Base-by-base conservation (phyloP, 345 rosid genomes). In the Theobroma cacao region DNA sequence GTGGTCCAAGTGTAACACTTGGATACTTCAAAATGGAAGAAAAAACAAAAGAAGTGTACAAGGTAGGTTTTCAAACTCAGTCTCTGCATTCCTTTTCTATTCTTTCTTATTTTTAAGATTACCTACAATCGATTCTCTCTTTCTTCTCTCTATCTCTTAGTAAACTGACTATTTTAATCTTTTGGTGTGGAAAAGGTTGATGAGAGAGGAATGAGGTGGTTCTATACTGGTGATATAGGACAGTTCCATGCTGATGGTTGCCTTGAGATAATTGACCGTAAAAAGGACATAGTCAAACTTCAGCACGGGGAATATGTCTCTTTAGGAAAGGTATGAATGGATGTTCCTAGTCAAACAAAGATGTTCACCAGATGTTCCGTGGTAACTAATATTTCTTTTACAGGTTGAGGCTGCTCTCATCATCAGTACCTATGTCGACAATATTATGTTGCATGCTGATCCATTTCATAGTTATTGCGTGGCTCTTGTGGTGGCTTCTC, bases 301-400 rank as follows among this genome's bases (percentile, higher is more conserved):
- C 98, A 94, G 84, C 98, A 94, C 15, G 99, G 99, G 33, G 99
- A 97, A 82, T 97, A 97, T 86, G 93, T 97, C 81, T 94, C 99
- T 53, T 82, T 97, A 56, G 99, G 98, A 85, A 97, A 97, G 93
- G 99, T 96, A 84, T 78, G 78, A 75, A 78, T 11, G 18, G 30
- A 40, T 78, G 33, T 72, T 77, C 41, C 75, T 45, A 76, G 28
- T 36, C 31, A 22, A 45, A 60, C 33, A 56, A 66, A 15, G 55
- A 67, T 41, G 52, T 59, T 74, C 53, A 22, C 48, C 38, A 53
- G 74, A 13, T 71, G 41, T 75, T 50, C 26, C 2, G 34, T 10
- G 31, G 78, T 70, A 75, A 65, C 78, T 87, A 67, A 79, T 63
- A 12, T 69, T 65, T 72, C 11, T 61, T 62, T 13, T 68, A 73